These are phyloP conservation scores for Rubia peregrina DNA, from an alignment of 305 asterid genomes.

Conservation along the genomic window DNA sequence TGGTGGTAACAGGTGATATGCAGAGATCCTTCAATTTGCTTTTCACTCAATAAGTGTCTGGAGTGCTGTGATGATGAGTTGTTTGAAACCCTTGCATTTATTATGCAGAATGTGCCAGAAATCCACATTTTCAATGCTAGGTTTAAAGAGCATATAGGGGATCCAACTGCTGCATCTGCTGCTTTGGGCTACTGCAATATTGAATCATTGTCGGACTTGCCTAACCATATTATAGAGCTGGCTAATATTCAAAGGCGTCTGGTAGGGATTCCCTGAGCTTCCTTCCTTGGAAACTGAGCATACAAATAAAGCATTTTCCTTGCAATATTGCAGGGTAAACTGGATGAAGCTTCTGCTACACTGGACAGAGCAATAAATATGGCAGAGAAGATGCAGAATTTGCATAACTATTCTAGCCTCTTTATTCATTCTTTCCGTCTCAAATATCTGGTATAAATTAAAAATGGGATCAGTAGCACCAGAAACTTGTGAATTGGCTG, in stretches of 20 bases:
- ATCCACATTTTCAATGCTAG: constrained; percentile 74
- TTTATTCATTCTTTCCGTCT: constrained; percentile 51
- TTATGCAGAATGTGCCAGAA: constrained; percentile 58
- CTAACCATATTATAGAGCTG: constrained; percentile 38
- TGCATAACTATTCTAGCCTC: constrained; percentile 48
- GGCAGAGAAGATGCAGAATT: constrained; percentile 48
- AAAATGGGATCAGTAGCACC: constrained; percentile 21
- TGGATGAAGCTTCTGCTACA: constrained; percentile 52
- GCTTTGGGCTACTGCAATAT: constrained; percentile 42
- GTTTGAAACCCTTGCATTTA: constrained; percentile 12
- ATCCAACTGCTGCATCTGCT: constrained; percentile 55
- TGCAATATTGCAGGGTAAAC: constrained; percentile 62
- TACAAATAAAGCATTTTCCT: constrained; percentile 16
- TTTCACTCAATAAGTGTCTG: neutral
- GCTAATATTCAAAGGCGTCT: constrained; percentile 84
- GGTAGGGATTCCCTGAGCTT: constrained; percentile 38
- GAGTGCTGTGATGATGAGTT: constrained; percentile 5
- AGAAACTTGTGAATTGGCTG: constrained; percentile 7
- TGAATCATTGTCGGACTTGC: constrained; percentile 46
- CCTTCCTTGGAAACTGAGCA: constrained; percentile 15
- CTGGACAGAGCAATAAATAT: constrained; percentile 53
- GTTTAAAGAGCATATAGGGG: constrained; percentile 78
- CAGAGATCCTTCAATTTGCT: neutral
- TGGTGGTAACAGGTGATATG: neutral
- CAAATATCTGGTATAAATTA: constrained; percentile 52